These are phyloP conservation scores for Entomortierella lignicola DNA, from an alignment of 192 early-diverging fungal genomes.

Conservation along the genomic window DNA sequence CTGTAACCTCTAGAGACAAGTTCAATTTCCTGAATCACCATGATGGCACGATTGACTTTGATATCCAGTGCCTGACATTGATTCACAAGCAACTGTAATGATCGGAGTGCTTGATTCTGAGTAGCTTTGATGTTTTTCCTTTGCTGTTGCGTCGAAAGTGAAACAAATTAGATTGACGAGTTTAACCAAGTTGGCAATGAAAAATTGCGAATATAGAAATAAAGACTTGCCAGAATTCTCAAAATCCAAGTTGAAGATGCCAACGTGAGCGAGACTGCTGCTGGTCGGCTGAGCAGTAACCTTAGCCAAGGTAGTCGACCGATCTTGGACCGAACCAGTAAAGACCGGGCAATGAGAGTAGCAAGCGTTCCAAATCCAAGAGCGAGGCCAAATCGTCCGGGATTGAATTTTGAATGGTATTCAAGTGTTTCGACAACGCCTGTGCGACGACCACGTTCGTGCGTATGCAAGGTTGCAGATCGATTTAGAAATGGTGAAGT, in stretches of 20 bases:
- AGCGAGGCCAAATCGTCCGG: conserved; percentile 35
- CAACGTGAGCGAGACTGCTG: conserved; percentile 23
- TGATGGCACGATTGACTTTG: conserved; percentile 62
- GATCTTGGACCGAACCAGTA: conserved; percentile 19
- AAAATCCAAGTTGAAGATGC: conserved; percentile 47
- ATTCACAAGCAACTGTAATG: conserved; percentile 55
- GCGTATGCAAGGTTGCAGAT: conserved; percentile 49
- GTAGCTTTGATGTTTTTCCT: conserved; percentile 57
- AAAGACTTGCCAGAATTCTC: conserved; percentile 26
- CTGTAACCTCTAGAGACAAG: conserved; percentile 72
- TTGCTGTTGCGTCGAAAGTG: conserved; percentile 51
- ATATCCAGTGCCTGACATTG: conserved; percentile 62
- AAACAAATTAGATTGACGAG: no score
- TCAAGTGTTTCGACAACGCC: conserved; percentile 33
- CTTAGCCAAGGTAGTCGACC: conserved; percentile 18
- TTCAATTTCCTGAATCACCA: conserved; percentile 73
- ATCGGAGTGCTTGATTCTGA: conserved; percentile 57
- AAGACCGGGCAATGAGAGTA: conserved; percentile 27
- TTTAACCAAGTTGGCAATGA: no score
- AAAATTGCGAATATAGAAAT: not conserved
- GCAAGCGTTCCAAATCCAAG: conserved; percentile 40
- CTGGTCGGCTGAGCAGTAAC: conserved; percentile 29
- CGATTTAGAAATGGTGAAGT: conserved; percentile 68
- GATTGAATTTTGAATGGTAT: conserved; percentile 22
- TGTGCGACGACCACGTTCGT: conserved; percentile 54